These are phyloP conservation scores for Rhizopus sp. DNA, from an alignment of 371 early-diverging fungal species.

Conservation along the genomic window DNA sequence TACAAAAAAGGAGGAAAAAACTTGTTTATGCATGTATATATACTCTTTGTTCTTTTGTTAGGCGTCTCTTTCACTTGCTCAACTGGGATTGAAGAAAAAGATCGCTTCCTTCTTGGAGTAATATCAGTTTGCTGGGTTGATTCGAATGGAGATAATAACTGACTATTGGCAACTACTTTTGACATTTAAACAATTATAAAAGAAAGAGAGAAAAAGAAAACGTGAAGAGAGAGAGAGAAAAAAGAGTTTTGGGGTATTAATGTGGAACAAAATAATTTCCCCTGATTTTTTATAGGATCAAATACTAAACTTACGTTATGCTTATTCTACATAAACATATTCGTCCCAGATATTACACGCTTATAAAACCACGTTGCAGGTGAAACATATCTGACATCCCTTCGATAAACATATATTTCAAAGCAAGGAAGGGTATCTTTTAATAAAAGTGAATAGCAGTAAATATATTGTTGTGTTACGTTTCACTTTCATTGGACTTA, in stretches of 20 bases:
- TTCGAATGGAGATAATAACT: conserved; percentile 20
- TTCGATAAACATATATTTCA: too few species aligned
- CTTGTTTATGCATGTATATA: not conserved
- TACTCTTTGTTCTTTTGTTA: conserved; percentile 18
- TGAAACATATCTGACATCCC: too few species aligned
- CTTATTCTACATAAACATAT: too few species aligned
- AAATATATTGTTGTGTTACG: too few species aligned
- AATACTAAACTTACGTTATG: too few species aligned
- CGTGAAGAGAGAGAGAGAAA: not conserved
- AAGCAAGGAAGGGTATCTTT: too few species aligned
- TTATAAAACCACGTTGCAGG: too few species aligned
- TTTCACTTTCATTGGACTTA: too few species aligned
- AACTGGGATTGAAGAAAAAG: not conserved
- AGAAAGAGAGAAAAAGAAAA: conserved; percentile 1
- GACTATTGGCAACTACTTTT: conserved; percentile 19
- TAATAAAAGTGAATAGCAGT: too few species aligned
- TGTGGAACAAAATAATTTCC: not conserved
- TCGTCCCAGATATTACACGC: too few species aligned
- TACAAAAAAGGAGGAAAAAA: not conserved
- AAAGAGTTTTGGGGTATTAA: not conserved
- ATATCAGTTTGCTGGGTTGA: conserved; percentile 11
- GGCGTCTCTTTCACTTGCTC: not conserved
- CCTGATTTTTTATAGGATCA: not conserved
- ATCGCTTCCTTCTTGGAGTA: conserved; percentile 17
- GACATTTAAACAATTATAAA: conserved; percentile 7